These are phyloP conservation scores for Kurtzmaniella cleridarum DNA, from an alignment of 805 yeast genomes.

Conservation along the genomic window DNA sequence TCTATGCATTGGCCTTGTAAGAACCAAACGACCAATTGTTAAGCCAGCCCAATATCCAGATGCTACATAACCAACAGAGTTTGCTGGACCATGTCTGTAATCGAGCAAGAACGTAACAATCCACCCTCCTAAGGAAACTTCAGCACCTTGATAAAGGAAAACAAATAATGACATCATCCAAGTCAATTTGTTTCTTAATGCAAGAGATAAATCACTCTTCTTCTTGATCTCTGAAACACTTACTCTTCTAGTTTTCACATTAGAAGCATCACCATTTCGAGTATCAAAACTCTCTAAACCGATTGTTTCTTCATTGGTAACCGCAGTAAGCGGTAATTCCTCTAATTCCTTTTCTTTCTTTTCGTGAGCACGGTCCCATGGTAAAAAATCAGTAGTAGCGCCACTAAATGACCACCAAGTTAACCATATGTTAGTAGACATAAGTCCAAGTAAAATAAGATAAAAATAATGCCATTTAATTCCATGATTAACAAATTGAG, in stretches of 20 bases:
- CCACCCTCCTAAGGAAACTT: constrained; percentile 70
- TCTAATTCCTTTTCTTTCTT: neutral
- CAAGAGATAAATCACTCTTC: constrained; percentile 24
- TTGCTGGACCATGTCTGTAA: constrained; percentile 43
- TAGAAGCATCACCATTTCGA: neutral
- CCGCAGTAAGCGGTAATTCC: constrained; percentile 2
- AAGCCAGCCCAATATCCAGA: constrained; percentile 72
- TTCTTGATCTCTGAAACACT: neutral
- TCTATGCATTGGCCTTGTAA: constrained; percentile 38
- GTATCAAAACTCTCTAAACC: neutral
- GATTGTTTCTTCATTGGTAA: neutral
- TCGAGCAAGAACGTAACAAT: constrained; percentile 55
- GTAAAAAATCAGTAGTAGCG: constrained; percentile 42
- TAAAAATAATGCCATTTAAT: constrained; percentile 52
- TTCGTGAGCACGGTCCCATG: constrained; percentile 20
- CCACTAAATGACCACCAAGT: constrained; percentile 36
- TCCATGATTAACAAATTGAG: constrained; percentile 46
- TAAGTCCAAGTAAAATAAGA: constrained; percentile 41
- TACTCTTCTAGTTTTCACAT: neutral
- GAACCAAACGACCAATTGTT: constrained; percentile 54
- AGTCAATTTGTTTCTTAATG: constrained; percentile 35
- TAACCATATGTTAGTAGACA: constrained; percentile 26
- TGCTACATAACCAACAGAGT: constrained; percentile 54
- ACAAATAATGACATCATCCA: constrained; percentile 50
- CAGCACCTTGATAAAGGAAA: constrained; percentile 64